phyloP scores from a whole-genome alignment of 129 eudicot species.

The Centrapalus pauciflorus region DNA sequence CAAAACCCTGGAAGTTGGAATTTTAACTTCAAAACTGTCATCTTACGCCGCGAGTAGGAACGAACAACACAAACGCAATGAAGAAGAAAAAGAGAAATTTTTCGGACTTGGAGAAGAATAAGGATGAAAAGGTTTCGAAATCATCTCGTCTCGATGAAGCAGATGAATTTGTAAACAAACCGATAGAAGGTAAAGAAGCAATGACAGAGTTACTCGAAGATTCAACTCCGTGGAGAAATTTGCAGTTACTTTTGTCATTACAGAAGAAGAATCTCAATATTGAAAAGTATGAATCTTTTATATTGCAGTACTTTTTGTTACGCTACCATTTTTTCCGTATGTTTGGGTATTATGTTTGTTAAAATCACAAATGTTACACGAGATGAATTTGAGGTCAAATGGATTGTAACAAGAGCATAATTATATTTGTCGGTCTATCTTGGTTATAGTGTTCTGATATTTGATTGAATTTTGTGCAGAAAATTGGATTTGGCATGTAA shows the following conservation, averaged over 20 bases:
- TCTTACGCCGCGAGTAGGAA: conserved; percentile 25
- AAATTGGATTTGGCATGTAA: conserved; percentile 66
- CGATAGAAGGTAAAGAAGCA: conserved; percentile 12
- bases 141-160: conserved; percentile 26
- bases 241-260: conserved; percentile 56
- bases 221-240: conserved; percentile 55
- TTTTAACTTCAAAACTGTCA: conserved; percentile 27
- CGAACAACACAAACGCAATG: conserved; percentile 14
- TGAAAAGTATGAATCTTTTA: conserved; percentile 31
- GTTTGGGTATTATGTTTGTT: background rate
- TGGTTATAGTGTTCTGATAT: background rate
- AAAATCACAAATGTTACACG: background rate
- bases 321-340: background rate
- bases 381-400: background rate
- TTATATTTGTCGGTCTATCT: background rate
- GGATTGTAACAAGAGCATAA: background rate
- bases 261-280: conserved; percentile 37
- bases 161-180: conserved; percentile 1
- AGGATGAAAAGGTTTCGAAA: conserved; percentile 30
- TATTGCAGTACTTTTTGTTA: background rate
- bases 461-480: conserved; percentile 38
- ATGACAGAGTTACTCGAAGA: conserved; percentile 8
- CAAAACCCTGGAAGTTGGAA: too few species aligned
- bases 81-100: conserved; percentile 43
- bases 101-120: conserved; percentile 10